Evolutionary conservation across 2,329 filamentous ascomycete species (phyloP).

Genomic region (Harringtonia lauricola): DNA sequence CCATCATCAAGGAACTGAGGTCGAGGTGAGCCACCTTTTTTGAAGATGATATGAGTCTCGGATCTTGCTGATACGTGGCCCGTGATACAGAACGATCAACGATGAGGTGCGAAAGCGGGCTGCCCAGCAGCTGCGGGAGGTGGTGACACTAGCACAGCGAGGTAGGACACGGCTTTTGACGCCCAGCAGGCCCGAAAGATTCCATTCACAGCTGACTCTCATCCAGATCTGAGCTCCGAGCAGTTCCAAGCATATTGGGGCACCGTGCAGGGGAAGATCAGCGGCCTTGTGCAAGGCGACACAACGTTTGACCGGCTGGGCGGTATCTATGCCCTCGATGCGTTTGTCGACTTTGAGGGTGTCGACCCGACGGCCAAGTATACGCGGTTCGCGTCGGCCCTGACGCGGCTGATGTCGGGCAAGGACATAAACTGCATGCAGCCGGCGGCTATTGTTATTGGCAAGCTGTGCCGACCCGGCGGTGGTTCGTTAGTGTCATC

Average conservation of each 20-base stretch:
- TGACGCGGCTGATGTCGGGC: constrained; percentile 77
- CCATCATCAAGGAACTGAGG: constrained; percentile 41
- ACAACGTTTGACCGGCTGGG: constrained; percentile 84
- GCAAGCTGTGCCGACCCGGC: constrained; percentile 82
- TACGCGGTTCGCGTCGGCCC: constrained; percentile 83
- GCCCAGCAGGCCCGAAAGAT: neutral
- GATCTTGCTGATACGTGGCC: constrained; percentile 1
- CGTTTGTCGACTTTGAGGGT: constrained; percentile 90
- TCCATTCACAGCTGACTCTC: neutral
- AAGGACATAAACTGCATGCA: constrained; percentile 89
- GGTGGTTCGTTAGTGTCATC: constrained; percentile 92
- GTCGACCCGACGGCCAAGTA: constrained; percentile 91
- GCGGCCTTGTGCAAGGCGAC: constrained; percentile 64
- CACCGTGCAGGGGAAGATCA: constrained; percentile 45
- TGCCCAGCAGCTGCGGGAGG: constrained; percentile 41
- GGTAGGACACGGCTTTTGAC: constrained; percentile 24
- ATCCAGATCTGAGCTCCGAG: constrained; percentile 63
- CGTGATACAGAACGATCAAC: constrained; percentile 17
- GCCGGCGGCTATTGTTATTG: constrained; percentile 77
- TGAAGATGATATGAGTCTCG: no score
- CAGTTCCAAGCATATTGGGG: constrained; percentile 56
- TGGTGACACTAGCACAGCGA: constrained; percentile 44
- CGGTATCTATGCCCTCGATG: constrained; percentile 84
- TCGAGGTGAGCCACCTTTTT: constrained; percentile 44
- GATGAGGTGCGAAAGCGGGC: constrained; percentile 41